Conservation (phyloP, 140 eudicot species). For the Erigeron philadelphicus region DNA sequence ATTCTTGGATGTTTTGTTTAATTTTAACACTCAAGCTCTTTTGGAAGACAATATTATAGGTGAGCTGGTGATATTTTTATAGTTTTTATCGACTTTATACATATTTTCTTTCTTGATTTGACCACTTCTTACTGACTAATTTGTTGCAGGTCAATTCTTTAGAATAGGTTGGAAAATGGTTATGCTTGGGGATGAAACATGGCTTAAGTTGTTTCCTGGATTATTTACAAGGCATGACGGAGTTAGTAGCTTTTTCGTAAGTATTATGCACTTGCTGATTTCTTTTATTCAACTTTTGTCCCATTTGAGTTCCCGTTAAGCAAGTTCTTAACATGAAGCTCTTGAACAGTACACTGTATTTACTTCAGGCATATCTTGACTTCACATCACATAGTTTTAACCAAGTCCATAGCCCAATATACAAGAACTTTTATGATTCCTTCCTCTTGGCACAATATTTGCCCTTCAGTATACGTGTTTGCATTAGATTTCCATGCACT, state of each 20-base stretch:
- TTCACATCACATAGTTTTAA: slow-evolving; percentile 3
- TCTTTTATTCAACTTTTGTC: slow-evolving; percentile 7
- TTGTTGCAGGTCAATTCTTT: slow-evolving; percentile 60
- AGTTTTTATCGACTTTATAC: not conserved
- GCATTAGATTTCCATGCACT: no score
- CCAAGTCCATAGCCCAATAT: not conserved
- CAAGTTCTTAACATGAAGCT: slow-evolving; percentile 5
- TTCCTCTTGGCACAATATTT: not conserved
- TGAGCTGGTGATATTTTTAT: slow-evolving; percentile 29
- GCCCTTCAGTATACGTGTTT: not conserved
- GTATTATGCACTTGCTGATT: slow-evolving; percentile 26
- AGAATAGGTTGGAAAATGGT: slow-evolving; percentile 89
- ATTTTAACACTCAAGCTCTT: slow-evolving; percentile 81
- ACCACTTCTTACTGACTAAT: slow-evolving; percentile 15
- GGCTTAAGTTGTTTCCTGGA: slow-evolving; percentile 88
- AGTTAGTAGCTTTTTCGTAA: slow-evolving; percentile 93
- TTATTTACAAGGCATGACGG: slow-evolving; percentile 79
- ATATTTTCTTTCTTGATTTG: slow-evolving; percentile 1
- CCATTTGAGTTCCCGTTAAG: not conserved
- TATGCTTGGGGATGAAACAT: slow-evolving; percentile 96
- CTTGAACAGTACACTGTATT: not conserved
- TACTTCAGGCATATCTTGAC: not conserved
- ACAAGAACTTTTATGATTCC: slow-evolving; percentile 7
- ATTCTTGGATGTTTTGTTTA: slow-evolving; percentile 79
- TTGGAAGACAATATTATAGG: slow-evolving; percentile 84